A percentile compares a stretch with the other conserved stretches of the same genome.
Conservation (phyloP, 257 asterid species). For the Solanum medicagineum region DNA sequence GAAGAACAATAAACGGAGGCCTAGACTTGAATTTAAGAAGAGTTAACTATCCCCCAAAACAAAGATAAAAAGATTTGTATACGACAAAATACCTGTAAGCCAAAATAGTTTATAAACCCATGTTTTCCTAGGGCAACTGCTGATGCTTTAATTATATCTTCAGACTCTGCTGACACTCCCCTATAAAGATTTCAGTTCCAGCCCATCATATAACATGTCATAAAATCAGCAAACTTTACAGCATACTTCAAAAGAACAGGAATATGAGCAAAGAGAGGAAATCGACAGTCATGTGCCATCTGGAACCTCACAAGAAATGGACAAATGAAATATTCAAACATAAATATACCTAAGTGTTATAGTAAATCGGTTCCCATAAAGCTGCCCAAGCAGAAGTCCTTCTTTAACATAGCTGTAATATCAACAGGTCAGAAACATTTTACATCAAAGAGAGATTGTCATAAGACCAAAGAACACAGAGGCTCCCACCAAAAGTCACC, state of each 20-base stretch:
- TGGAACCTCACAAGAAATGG: not conserved
- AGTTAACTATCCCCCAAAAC: not conserved
- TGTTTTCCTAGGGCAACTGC: slow-evolving; percentile 56
- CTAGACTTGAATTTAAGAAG: not conserved
- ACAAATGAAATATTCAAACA: not conserved
- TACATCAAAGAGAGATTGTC: not conserved
- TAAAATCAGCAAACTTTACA: not conserved
- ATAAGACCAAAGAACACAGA: not conserved
- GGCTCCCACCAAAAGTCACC: slow-evolving; percentile 85
- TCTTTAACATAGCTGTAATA: slow-evolving; percentile 70
- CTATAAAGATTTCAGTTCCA: slow-evolving; percentile 23
- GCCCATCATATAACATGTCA: not conserved
- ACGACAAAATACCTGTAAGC: slow-evolving; percentile 57
- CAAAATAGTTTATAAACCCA: slow-evolving; percentile 90
- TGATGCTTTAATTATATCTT: slow-evolving; percentile 61
- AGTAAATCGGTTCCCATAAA: slow-evolving; percentile 84
- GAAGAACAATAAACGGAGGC: not conserved
- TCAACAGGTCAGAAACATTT: not conserved
- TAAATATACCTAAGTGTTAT: slow-evolving; percentile 58
- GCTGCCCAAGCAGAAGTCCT: slow-evolving; percentile 89
- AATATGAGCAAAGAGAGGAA: not conserved
- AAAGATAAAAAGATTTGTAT: not conserved
- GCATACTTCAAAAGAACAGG: not conserved
- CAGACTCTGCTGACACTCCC: slow-evolving; percentile 63
- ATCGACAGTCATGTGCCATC: not conserved